Percentiles rank a stretch among this genome's conserved stretches.
These are phyloP conservation scores for Xylariaceae sp. DNA, from an alignment of 2,329 filamentous ascomycete species.

Conservation along the genomic window DNA sequence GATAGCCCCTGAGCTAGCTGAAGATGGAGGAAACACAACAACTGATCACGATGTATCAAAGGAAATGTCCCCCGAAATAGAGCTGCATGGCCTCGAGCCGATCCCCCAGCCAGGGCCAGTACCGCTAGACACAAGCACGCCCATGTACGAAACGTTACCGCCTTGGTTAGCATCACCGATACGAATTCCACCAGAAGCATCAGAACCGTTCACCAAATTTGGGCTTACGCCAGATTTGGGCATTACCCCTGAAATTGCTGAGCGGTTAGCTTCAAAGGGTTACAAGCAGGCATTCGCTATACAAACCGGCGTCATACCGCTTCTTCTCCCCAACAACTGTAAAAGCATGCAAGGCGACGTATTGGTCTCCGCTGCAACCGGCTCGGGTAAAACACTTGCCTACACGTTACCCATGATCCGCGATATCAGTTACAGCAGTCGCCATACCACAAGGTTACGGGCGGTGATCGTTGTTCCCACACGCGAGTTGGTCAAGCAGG, in stretches of 20 bases:
- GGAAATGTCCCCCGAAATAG: constrained; percentile 29
- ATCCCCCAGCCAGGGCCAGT: constrained; percentile 71
- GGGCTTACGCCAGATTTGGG: constrained; percentile 47
- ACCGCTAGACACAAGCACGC: constrained; percentile 50
- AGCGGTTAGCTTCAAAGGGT: constrained; percentile 60
- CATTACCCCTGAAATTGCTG: constrained; percentile 54
- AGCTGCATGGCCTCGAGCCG: constrained; percentile 69
- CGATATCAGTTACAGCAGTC: constrained; percentile 57
- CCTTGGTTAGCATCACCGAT: constrained; percentile 73
- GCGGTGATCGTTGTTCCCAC: constrained; percentile 87
- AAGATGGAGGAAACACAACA: constrained; percentile 26
- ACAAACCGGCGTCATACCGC: constrained; percentile 72
- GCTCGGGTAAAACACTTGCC: constrained; percentile 90
- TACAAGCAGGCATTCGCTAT: constrained; percentile 71
- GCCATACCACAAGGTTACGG: constrained; percentile 59
- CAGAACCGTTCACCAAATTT: constrained; percentile 52
- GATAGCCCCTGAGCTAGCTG: constrained; percentile 39
- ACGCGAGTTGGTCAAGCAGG: constrained; percentile 83
- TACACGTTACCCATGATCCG: constrained; percentile 84
- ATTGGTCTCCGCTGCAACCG: constrained; percentile 86
- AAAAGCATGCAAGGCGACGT: constrained; percentile 66
- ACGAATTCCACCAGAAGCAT: constrained; percentile 57
- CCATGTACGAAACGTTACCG: constrained; percentile 73
- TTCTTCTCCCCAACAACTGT: constrained; percentile 61
- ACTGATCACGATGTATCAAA: constrained; percentile 5